Evolutionary conservation across 768 basidiomycete species (phyloP).

Genomic region (Chalciporus piperatus): DNA sequence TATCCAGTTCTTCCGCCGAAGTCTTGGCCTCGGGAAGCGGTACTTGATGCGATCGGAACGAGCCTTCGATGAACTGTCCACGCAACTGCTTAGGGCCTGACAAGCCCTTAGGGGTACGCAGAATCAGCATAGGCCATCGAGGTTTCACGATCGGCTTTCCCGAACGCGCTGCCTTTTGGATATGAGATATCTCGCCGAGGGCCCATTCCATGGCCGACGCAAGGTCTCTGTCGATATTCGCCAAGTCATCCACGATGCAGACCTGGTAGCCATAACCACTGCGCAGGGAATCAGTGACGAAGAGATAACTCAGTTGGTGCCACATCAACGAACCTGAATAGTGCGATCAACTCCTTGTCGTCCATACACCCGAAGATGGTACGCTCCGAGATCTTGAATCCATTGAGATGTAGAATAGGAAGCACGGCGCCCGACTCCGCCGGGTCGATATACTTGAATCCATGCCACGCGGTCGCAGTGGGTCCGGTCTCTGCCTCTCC

Average conservation of each 20-base stretch:
- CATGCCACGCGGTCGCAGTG: conserved; percentile 80
- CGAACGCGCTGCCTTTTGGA: conserved; percentile 74
- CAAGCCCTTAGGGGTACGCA: conserved; percentile 84
- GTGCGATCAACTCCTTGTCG: conserved; percentile 69
- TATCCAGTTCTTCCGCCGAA: conserved; percentile 55
- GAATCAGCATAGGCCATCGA: conserved; percentile 85
- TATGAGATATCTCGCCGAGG: conserved; percentile 64
- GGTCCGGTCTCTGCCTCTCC: conserved; percentile 85
- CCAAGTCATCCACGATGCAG: conserved; percentile 69
- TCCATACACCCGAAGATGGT: conserved; percentile 93
- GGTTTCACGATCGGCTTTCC: conserved; percentile 82
- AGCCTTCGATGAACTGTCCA: conserved; percentile 76
- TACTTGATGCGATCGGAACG: conserved; percentile 86
- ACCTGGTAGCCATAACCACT: conserved; percentile 89
- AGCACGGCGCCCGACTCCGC: conserved; percentile 86
- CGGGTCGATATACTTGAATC: conserved; percentile 88
- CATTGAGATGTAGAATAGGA: conserved; percentile 87
- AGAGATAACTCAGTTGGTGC: background rate
- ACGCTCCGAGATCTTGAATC: conserved; percentile 88
- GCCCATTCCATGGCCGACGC: conserved; percentile 86
- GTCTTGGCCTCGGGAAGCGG: conserved; percentile 74
- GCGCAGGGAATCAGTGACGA: conserved; percentile 1
- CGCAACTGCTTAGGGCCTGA: conserved; percentile 63
- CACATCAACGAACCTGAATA: conserved; percentile 58
- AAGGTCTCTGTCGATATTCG: conserved; percentile 71